A percentile compares a stretch with the other conserved stretches of the same genome.
Evolutionary conservation across 805 yeast species (phyloP).

Genomic region (Phaffomyces opuntiae): DNA sequence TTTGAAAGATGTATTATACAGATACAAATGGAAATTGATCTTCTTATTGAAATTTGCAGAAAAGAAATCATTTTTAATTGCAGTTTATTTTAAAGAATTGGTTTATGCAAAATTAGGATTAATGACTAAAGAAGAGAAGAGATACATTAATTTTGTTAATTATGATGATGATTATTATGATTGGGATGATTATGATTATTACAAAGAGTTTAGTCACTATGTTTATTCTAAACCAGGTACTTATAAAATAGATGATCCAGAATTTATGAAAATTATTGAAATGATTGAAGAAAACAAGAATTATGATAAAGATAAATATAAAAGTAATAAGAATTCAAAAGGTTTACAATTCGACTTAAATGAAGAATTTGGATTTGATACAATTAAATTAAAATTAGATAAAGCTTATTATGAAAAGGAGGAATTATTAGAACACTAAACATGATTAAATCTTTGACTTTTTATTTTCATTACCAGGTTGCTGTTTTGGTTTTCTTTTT

Average conservation of each 20-base stretch:
- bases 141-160: slow-evolving; percentile 4
- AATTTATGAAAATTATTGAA: slow-evolving; percentile 4
- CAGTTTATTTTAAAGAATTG: slow-evolving; percentile 10
- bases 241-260: slow-evolving; percentile 3
- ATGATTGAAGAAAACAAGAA: background rate
- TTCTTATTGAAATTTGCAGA: slow-evolving; percentile 9
- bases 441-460: slow-evolving; percentile 12
- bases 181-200: slow-evolving; percentile 16
- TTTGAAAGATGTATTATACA: slow-evolving; percentile 15
- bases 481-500: slow-evolving; percentile 36
- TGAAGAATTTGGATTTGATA: slow-evolving; percentile 20
- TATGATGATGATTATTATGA: slow-evolving; percentile 9
- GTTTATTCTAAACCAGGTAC: slow-evolving; percentile 5
- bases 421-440: background rate
- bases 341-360: slow-evolving; percentile 11
- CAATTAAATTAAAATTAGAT: slow-evolving; percentile 8
- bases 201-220: slow-evolving; percentile 13
- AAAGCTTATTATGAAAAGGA: background rate
- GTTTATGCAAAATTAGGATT: slow-evolving; percentile 14
- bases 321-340: background rate
- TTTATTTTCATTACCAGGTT: slow-evolving; percentile 4
- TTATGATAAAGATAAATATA: background rate
- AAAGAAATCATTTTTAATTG: slow-evolving; percentile 10
- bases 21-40: slow-evolving; percentile 18
- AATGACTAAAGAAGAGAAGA: slow-evolving; percentile 8